phyloP scores from a whole-genome alignment of 371 early-diverging fungal genomes.

The Parasitella parasitica region DNA sequence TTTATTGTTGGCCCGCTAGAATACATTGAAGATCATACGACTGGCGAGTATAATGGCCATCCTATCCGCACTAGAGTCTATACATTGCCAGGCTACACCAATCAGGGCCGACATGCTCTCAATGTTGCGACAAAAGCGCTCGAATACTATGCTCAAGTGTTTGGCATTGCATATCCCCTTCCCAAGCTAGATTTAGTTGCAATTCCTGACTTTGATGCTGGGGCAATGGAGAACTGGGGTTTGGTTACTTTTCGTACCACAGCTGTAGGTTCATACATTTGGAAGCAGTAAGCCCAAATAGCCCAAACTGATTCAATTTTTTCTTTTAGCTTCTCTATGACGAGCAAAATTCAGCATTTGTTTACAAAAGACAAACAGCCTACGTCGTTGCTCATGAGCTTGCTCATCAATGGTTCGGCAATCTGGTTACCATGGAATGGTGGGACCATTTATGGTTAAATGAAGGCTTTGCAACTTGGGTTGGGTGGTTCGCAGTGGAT shows the following conservation, averaged over 20 bases:
- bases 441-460: conserved; percentile 96
- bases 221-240: conserved; percentile 96
- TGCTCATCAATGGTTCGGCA: conserved; percentile 98
- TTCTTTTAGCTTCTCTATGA: conserved; percentile 61
- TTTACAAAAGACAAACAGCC: conserved; percentile 75
- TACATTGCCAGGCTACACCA: conserved; percentile 64
- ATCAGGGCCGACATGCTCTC: conserved; percentile 80
- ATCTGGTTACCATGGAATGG: conserved; percentile 76
- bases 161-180: conserved; percentile 86
- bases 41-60: conserved; percentile 60
- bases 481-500: conserved; percentile 81
- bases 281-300: not conserved
- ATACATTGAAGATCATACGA: conserved; percentile 76
- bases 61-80: conserved; percentile 77
- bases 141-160: conserved; percentile 80
- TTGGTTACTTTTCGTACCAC: conserved; percentile 89
- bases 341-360: conserved; percentile 60
- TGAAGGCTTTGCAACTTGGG: conserved; percentile 97
- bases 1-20: conserved; percentile 90
- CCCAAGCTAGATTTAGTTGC: conserved; percentile 89
- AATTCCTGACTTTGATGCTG: conserved; percentile 87
- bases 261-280: conserved; percentile 22
- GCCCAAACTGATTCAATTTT: not conserved
- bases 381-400: conserved; percentile 92
- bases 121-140: conserved; percentile 71